These are phyloP conservation scores for Asparagopsis taxiformis DNA, from an alignment of 31 red algal genomes.

Conservation along the genomic window DNA sequence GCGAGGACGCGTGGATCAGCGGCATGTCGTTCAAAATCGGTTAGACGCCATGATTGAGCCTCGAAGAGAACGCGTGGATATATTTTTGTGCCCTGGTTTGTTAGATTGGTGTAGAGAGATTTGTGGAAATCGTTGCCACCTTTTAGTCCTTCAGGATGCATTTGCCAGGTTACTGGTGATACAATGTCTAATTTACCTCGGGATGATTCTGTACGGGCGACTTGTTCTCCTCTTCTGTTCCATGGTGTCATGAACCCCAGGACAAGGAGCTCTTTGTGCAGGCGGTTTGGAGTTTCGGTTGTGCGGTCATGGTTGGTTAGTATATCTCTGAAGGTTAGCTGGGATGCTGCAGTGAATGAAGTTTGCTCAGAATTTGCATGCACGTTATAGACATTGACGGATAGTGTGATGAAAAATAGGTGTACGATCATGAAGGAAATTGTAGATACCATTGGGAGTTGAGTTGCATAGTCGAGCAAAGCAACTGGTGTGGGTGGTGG, in stretches of 20 bases:
- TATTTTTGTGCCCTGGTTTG: constrained; percentile 9
- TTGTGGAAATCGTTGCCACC: constrained; percentile 26
- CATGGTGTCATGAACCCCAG: constrained; percentile 49
- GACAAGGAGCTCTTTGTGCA: constrained; percentile 17
- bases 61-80: constrained; percentile 48
- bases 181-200: constrained; percentile 22
- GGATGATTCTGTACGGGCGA: constrained; percentile 18
- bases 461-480: too few species aligned
- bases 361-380: too few species aligned
- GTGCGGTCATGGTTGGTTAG: not conserved
- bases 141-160: constrained; percentile 15
- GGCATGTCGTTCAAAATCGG: not conserved
- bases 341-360: too few species aligned
- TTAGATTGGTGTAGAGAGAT: constrained; percentile 11
- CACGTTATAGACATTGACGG: too few species aligned
- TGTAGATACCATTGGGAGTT: too few species aligned
- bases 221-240: constrained; percentile 18
- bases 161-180: constrained; percentile 29
- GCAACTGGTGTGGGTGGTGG: too few species aligned
- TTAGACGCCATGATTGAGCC: not conserved
- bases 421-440: too few species aligned
- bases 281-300: constrained; percentile 1
- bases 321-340: constrained; percentile 17
- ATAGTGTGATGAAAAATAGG: too few species aligned
- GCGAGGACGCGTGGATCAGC: not conserved